Evolutionary conservation across 2,329 filamentous ascomycete genomes (phyloP).

Genomic region (Neocatenulostroma microsporum): DNA sequence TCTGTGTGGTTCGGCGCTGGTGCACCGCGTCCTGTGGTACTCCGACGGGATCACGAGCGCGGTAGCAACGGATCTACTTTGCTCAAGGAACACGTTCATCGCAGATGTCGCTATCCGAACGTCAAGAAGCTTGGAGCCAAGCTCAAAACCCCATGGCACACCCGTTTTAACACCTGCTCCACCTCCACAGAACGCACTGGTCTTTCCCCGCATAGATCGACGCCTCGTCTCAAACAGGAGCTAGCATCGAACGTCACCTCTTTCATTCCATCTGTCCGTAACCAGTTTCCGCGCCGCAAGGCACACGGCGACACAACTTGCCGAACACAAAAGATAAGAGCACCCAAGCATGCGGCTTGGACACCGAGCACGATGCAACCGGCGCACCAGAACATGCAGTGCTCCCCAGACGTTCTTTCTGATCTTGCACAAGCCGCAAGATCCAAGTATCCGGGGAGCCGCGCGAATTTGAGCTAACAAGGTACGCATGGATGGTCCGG

Average conservation of each 20-base stretch:
- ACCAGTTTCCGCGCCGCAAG: not conserved
- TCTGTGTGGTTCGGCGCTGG: not conserved
- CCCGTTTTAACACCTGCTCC: not conserved
- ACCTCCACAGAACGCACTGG: conserved; percentile 17
- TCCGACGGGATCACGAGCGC: no score
- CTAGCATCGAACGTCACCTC: conserved; percentile 3
- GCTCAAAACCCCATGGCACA: not conserved
- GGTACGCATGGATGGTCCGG: conserved; percentile 10
- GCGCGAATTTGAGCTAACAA: conserved; percentile 8
- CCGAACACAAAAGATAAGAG: no score
- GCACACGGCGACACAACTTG: not conserved
- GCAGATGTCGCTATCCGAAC: no score
- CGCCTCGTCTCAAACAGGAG: not conserved
- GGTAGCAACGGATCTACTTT: no score
- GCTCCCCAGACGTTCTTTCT: not conserved
- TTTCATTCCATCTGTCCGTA: conserved; percentile 4
- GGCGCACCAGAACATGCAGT: not conserved
- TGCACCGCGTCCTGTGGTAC: not conserved
- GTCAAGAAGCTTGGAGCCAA: no score
- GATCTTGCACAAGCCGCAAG: no score
- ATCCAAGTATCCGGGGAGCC: conserved; percentile 11
- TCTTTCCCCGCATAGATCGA: conserved; percentile 14
- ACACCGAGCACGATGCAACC: not conserved
- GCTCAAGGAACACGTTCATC: no score
- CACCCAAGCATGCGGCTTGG: no score